Evolutionary conservation across 1,284 basidiomycete species (phyloP).

Genomic region (Ustilago hordei): DNA sequence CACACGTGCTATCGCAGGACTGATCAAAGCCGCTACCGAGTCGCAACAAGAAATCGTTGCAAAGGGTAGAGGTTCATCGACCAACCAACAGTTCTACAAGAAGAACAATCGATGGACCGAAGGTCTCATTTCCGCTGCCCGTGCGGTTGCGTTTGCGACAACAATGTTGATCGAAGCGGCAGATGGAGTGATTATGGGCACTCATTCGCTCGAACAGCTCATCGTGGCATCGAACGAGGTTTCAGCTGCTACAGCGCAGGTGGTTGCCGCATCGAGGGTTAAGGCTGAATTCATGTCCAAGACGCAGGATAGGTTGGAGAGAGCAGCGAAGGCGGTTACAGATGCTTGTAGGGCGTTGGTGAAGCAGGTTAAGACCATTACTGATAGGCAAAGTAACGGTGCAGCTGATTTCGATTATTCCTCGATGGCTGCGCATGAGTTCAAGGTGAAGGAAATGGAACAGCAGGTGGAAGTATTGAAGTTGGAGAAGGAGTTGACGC

Average conservation of each 20-base stretch:
- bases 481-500: constrained; percentile 89
- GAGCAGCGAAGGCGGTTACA: constrained; percentile 96
- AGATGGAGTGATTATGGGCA: constrained; percentile 95
- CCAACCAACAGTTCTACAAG: constrained; percentile 97
- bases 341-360: constrained; percentile 98
- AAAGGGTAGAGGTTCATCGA: constrained; percentile 89
- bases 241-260: constrained; percentile 93
- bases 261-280: constrained; percentile 97
- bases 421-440: constrained; percentile 91
- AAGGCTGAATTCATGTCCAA: constrained; percentile 99
- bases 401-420: constrained; percentile 90
- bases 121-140: constrained; percentile 96
- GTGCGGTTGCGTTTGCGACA: constrained; percentile 97
- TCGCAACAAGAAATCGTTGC: constrained; percentile 98
- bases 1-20: constrained; percentile 90
- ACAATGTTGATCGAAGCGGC: constrained; percentile 95
- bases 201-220: constrained; percentile 96
- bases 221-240: constrained; percentile 99
- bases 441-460: constrained; percentile 91
- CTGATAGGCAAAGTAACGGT: constrained; percentile 79
- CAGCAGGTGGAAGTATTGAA: constrained; percentile 98
- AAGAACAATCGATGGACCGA: constrained; percentile 99
- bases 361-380: constrained; percentile 93
- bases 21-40: constrained; percentile 95
- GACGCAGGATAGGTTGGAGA: constrained; percentile 94